Base-by-base conservation (phyloP, 2,329 filamentous ascomycete species). In the Alternaria rosae region DNA sequence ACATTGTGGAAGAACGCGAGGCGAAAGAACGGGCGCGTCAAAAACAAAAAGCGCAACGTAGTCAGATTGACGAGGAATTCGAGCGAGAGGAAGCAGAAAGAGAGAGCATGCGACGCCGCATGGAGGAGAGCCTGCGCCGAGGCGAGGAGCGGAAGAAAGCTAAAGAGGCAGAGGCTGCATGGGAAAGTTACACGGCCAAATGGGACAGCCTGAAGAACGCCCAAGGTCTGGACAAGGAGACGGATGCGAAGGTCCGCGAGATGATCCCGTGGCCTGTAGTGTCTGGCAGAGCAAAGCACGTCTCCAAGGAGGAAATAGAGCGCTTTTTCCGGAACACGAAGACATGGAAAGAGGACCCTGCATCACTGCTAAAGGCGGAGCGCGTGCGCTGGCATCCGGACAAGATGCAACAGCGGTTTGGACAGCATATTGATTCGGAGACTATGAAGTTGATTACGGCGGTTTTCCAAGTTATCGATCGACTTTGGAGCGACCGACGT, bases 331-430 rank as follows among this genome's bases (percentile, higher is more conserved):
- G 87, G 1, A 81, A 85, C 73, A 85, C 84, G n/a, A 84, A 84
- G 7, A 61, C 64, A 10, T 75, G 75, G 70, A 69, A 66, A 17
- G 68, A 74, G 6, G 80, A 82, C 59, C 57, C 87, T 20, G 56
- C 80, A 13, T 82, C 85, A 45, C 77, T 86, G 6, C 83, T 98
- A 54, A 97, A 97, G 79, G 83, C 88, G 6, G 95, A 99, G 82
- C 88, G 95, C 54, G 89, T 98, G 17, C 86, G 93, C 15, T 99
- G 95, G 95, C 95, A 99, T 82, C 95, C 95, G 5, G 95, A 99
- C 81, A 99, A 98, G 84, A 91, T 98, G 58, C 93, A 97, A 82
- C 95, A 97, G 81, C 88, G 89, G 55, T 89, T 97, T 62, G 92
- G 93, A 4, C 82, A 87, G 61, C 83, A 85, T 13, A 88, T 97